A percentile compares a stretch with the other conserved stretches of the same genome.
Conservation (phyloP, 2,329 filamentous ascomycete genomes). For the Calycina herbarum region DNA sequence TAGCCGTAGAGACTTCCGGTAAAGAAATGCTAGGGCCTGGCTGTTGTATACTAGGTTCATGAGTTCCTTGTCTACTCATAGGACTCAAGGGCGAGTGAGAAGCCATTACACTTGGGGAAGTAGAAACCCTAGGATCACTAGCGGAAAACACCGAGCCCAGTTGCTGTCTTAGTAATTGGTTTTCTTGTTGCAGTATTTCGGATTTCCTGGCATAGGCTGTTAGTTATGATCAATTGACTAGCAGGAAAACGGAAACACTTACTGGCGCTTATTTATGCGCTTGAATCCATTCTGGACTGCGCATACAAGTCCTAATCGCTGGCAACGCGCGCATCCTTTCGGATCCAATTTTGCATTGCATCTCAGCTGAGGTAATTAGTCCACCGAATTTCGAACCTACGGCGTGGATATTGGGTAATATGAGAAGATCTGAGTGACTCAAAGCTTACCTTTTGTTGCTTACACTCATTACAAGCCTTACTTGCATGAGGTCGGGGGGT, state of each 20-base stretch:
- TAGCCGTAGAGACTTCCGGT: neutral
- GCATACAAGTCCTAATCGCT: conserved; percentile 14
- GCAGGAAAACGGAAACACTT: conserved; percentile 1
- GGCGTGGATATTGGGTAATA: neutral
- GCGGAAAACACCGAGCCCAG: conserved; percentile 11
- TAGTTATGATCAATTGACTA: neutral
- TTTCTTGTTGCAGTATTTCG: conserved; percentile 19
- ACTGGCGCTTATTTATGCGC: conserved; percentile 20
- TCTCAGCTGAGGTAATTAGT: conserved; percentile 12
- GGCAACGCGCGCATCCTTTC: conserved; percentile 16
- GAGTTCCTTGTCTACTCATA: conserved; percentile 15
- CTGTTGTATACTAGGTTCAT: conserved; percentile 6
- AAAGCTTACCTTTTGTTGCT: conserved; percentile 20
- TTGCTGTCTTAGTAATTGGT: conserved; percentile 16
- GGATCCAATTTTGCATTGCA: conserved; percentile 20
- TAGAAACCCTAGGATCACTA: conserved; percentile 12
- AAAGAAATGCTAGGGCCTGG: conserved; percentile 5
- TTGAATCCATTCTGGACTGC: conserved; percentile 20
- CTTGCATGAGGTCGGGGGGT: conserved; percentile 15
- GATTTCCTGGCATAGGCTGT: conserved; percentile 12
- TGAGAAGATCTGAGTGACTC: neutral
- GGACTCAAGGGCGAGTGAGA: conserved; percentile 15
- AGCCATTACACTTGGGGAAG: conserved; percentile 14
- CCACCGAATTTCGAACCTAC: neutral
- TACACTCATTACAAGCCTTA: conserved; percentile 22